Evolutionary conservation across 257 asterid genomes (phyloP), one percentile per base, ranked within the genome.

Genomic region (Nyctanthes arbortristis): DNA sequence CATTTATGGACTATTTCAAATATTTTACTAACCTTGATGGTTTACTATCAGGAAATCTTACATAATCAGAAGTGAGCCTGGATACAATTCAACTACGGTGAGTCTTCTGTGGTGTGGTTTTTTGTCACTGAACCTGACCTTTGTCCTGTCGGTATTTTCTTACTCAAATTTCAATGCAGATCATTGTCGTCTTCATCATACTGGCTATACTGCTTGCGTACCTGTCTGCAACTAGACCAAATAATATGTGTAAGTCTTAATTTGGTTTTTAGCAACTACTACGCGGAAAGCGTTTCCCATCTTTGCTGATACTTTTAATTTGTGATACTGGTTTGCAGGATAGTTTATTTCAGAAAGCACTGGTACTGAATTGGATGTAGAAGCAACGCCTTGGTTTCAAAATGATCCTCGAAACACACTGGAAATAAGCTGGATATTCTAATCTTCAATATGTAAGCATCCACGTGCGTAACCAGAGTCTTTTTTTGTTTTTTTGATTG

Each of bases 21-120:
- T n/a, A n/a, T n/a, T 45, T 45, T 4, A 3, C 55, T 45, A 14
- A 14, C 5, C 55, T 45, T 7, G 16, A n/a, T 16, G 13, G n/a
- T 63, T 29, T 27, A 62, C 69, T 62, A 45, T 66, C 83, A 93
- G 99, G 87, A 83, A 78, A 79, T 93, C 96, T 61, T 89, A 87
- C 77, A 52, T 91, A 47, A 65, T 85, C 67, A 71, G 52, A 74
- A 87, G 78, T 71, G 84, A 78, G 62, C 74, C 95, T 34, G 85
- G 66, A 45, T 83, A 75, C 84, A 81, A 67, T 70, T 62, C 87
- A 66, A 73, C 82, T 47, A 7, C 73, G 89, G 97, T 90, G 61
- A 83, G 95, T 76, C 45, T 59, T 58, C 5, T 7, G n/a, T 10
- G 13, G 13, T 10, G 10, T 39, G 1, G n/a, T 4, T 39, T 39